Percentiles rank a stretch among this genome's conserved stretches.
Evolutionary conservation across 768 basidiomycete species (phyloP).

Genomic region (Epithele typhae): DNA sequence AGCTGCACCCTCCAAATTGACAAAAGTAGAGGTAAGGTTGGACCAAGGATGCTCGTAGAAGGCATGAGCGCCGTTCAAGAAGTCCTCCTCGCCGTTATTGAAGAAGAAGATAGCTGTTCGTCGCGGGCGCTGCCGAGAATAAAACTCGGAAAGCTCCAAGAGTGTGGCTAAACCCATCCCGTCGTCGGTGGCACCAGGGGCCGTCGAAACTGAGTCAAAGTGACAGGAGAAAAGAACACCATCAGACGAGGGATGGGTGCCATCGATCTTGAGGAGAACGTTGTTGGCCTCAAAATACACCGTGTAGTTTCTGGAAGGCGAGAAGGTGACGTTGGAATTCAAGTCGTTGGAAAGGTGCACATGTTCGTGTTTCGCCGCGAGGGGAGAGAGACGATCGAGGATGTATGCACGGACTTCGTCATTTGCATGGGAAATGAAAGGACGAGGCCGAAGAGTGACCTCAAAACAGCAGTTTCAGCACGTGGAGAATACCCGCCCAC

Average conservation of each 20-base stretch:
- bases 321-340: constrained; percentile 44
- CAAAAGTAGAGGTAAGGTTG: constrained; percentile 56
- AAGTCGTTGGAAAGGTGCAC: constrained; percentile 51
- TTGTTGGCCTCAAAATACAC: constrained; percentile 67
- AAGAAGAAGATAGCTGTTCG: constrained; percentile 76
- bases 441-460: constrained; percentile 70
- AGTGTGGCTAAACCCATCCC: constrained; percentile 69
- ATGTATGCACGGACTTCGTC: constrained; percentile 61
- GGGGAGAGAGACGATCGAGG: constrained; percentile 44
- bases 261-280: constrained; percentile 60
- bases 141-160: constrained; percentile 53
- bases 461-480: constrained; percentile 14
- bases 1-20: constrained; percentile 82
- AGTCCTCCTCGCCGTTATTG: constrained; percentile 84
- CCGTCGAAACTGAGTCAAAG: constrained; percentile 76
- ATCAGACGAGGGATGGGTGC: constrained; percentile 37
- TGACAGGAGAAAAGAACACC: constrained; percentile 74
- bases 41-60: constrained; percentile 71
- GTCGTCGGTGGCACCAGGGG: constrained; percentile 73
- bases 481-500: neutral
- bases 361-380: constrained; percentile 40
- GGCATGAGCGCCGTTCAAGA: constrained; percentile 67
- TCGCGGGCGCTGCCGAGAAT: constrained; percentile 39
- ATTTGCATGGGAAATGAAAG: constrained; percentile 76
- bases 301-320: constrained; percentile 11